Conservation (phyloP, 371 early-diverging fungal genomes). For the Nematocida sp. region DNA sequence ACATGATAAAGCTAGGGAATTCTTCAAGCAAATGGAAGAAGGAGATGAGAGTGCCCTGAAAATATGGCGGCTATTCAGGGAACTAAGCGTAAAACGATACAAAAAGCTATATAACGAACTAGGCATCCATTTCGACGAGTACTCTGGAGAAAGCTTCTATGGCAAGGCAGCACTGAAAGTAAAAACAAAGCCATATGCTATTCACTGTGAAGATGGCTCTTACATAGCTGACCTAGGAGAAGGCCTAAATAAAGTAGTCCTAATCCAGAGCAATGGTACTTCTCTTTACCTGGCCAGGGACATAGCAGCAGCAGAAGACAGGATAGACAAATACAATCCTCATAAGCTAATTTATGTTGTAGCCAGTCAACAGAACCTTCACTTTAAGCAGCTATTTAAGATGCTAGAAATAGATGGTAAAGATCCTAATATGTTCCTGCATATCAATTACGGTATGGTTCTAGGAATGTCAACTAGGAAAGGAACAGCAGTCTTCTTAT, state of each 20-base stretch:
- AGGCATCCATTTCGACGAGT: slow-evolving; percentile 86
- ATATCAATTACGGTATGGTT: slow-evolving; percentile 93
- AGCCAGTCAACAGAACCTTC: slow-evolving; percentile 83
- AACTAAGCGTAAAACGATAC: slow-evolving; percentile 84
- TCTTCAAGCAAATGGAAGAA: slow-evolving; percentile 92
- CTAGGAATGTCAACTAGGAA: slow-evolving; percentile 86
- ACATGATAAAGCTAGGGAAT: slow-evolving; percentile 80
- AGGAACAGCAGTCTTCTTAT: slow-evolving; percentile 91
- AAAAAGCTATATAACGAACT: slow-evolving; percentile 80
- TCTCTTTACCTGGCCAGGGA: slow-evolving; percentile 93
- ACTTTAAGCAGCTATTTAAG: slow-evolving; percentile 89
- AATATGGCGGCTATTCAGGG: slow-evolving; percentile 83
- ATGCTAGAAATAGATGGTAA: slow-evolving; percentile 74
- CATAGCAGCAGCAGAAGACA: slow-evolving; percentile 87
- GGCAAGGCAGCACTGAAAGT: slow-evolving; percentile 71
- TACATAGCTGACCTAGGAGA: slow-evolving; percentile 59
- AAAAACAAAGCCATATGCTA: slow-evolving; percentile 67
- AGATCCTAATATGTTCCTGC: slow-evolving; percentile 70
- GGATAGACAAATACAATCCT: slow-evolving; percentile 78
- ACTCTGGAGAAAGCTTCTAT: slow-evolving; percentile 93
- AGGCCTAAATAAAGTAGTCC: slow-evolving; percentile 66
- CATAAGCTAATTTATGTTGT: slow-evolving; percentile 90
- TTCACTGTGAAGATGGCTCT: slow-evolving; percentile 59
- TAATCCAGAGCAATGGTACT: slow-evolving; percentile 86
- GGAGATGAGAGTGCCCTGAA: slow-evolving; percentile 75